These are phyloP conservation scores for Solanum boliviense DNA, from an alignment of 257 asterid species.

Conservation along the genomic window DNA sequence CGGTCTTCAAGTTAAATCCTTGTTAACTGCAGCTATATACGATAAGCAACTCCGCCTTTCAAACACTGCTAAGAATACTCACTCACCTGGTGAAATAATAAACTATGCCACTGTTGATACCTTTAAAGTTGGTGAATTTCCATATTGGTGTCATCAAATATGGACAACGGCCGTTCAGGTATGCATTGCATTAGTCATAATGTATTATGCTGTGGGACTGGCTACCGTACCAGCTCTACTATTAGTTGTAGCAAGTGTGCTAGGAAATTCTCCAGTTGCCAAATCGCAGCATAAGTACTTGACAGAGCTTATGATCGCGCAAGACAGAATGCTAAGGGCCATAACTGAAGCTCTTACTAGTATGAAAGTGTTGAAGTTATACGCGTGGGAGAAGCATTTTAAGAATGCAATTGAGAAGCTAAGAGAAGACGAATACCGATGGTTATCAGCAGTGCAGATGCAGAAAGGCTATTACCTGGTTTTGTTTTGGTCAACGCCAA, in stretches of 20 bases:
- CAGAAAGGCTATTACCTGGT: slow-evolving; percentile 17
- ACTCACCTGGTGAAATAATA: slow-evolving; percentile 28
- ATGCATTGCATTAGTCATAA: slow-evolving; percentile 11
- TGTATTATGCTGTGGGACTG: slow-evolving; percentile 20
- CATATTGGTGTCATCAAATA: slow-evolving; percentile 23
- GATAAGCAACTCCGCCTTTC: slow-evolving; percentile 25
- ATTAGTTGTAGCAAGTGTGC: slow-evolving; percentile 9
- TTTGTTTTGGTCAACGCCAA: slow-evolving; percentile 32
- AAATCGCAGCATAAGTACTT: slow-evolving; percentile 19
- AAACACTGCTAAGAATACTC: slow-evolving; percentile 7
- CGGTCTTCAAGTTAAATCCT: slow-evolving; percentile 19
- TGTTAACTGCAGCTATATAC: slow-evolving; percentile 20
- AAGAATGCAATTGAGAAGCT: slow-evolving; percentile 7
- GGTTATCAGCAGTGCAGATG: slow-evolving; percentile 9
- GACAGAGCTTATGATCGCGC: slow-evolving; percentile 22
- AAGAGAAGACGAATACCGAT: slow-evolving; percentile 15
- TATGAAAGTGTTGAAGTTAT: slow-evolving; percentile 27
- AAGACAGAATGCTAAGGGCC: slow-evolving; percentile 24
- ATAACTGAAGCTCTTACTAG: slow-evolving; percentile 18
- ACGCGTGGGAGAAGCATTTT: slow-evolving; percentile 32
- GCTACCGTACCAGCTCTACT: slow-evolving; percentile 18
- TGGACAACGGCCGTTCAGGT: slow-evolving; percentile 27
- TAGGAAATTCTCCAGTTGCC: slow-evolving; percentile 22
- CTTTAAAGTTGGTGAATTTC: slow-evolving; percentile 22
- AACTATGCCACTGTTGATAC: slow-evolving; percentile 29